These are phyloP conservation scores for Phytophthora cactorum DNA, from an alignment of 352 stramenopile species.

Conservation along the genomic window DNA sequence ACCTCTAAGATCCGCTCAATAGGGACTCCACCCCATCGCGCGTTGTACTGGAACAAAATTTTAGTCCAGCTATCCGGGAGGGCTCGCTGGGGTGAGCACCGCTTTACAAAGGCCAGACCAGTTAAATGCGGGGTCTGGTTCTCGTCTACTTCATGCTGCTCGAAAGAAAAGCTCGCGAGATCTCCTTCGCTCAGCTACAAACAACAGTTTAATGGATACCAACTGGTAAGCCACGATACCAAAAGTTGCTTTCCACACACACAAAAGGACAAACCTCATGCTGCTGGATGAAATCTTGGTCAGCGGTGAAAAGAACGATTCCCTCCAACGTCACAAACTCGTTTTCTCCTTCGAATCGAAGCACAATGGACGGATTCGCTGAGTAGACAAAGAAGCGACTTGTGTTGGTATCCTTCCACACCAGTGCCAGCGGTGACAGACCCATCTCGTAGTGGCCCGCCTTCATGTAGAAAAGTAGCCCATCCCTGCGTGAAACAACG, in stretches of 20 bases:
- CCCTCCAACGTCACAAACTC: slow-evolving; percentile 79
- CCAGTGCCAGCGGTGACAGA: slow-evolving; percentile 82
- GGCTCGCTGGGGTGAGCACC: slow-evolving; percentile 82
- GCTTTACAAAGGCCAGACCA: slow-evolving; percentile 69
- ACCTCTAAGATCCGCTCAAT: slow-evolving; percentile 77
- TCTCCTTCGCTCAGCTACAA: slow-evolving; percentile 75
- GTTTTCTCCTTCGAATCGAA: slow-evolving; percentile 55
- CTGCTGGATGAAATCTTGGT: slow-evolving; percentile 56
- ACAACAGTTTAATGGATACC: not conserved
- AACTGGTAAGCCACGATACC: not conserved
- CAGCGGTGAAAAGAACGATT: slow-evolving; percentile 58
- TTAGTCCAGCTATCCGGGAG: slow-evolving; percentile 91
- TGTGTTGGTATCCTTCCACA: slow-evolving; percentile 90
- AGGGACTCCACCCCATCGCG: slow-evolving; percentile 61
- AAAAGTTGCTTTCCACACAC: not conserved
- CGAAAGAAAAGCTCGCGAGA: slow-evolving; percentile 81
- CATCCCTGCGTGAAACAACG: slow-evolving; percentile 61
- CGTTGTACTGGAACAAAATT: slow-evolving; percentile 84
- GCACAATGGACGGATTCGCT: slow-evolving; percentile 75
- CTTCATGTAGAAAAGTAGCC: slow-evolving; percentile 92
- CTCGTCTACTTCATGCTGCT: slow-evolving; percentile 58
- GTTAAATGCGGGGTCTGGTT: slow-evolving; percentile 54
- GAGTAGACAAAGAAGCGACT: slow-evolving; percentile 85
- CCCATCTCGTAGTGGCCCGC: slow-evolving; percentile 90
- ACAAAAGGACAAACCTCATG: slow-evolving; percentile 58